Base-by-base conservation (phyloP, 2,329 filamentous ascomycete genomes). In the Pleoardoris graminearum region DNA sequence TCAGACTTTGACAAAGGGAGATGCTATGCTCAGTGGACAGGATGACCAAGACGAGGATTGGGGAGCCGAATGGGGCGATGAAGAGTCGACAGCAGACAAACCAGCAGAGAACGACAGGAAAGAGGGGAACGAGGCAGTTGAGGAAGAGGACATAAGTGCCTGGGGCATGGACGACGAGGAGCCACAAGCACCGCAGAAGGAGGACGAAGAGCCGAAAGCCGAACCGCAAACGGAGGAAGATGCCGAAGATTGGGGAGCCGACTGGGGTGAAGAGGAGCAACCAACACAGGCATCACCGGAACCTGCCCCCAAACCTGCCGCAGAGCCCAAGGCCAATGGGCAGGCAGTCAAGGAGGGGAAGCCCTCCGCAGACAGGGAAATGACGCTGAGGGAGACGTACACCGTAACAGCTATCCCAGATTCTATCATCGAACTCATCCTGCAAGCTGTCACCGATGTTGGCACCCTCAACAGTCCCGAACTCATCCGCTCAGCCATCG, bases 401-500 rank as follows among this genome's bases (percentile, higher is more conserved):
- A 89, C 86, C 53, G 89, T 96, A 46, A 97, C 93, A 0, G 88
- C 89, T 2, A 88, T 97, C 70, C 93, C 94, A 0, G 87, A 91
- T 55, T 84, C 86, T 3, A 85, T 97, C 11, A 79, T 92, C 17
- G 79, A 83, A 16, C 80, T 90, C 23, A 84, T 93, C 47, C 76
- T 79, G 83, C 55, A 76, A 42, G 70, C 77, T 7, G 66, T 81
- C 54, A 55, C 68, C 38, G 73, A 79, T 51, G 73, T 79, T 35
- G 64, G 83, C 8, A 79, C 77, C 0, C 75, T 93, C 41, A 83
- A 84, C 21, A 67, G 79, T 35, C 73, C 82, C 58, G 70, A 69
- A 0, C 71, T 76, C 30, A 62, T 71, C 17, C 63, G 66, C 19
- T 76, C 82, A 10, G 81, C 86, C 0, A 84, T 93, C 45, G 81